These are phyloP conservation scores for Botrytis squamosa DNA, from an alignment of 2,329 filamentous ascomycete genomes.

Conservation along the genomic window DNA sequence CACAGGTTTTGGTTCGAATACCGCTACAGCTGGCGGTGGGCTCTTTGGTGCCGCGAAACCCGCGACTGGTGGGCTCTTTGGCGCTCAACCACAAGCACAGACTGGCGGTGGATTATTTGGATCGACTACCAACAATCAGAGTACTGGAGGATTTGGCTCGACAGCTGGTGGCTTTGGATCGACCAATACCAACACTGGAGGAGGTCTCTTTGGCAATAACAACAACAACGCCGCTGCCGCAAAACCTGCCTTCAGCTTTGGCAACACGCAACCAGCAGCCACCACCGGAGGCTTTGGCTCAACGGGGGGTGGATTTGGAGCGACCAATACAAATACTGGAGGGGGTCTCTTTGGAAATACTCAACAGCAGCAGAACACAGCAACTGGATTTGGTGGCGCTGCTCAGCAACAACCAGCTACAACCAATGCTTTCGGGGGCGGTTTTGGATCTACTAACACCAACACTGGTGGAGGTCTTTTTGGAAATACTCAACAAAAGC, in stretches of 20 bases:
- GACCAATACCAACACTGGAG: constrained; percentile 35
- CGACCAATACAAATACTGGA: constrained; percentile 22
- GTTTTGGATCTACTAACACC: constrained; percentile 31
- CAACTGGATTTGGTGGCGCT: constrained; percentile 39
- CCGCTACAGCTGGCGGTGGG: constrained; percentile 37
- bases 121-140: constrained; percentile 28
- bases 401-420: constrained; percentile 44
- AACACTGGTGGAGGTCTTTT: constrained; percentile 41
- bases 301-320: constrained; percentile 32
- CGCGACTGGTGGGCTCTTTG: constrained; percentile 44
- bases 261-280: constrained; percentile 26
- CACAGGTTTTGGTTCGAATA: constrained; percentile 50
- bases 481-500: constrained; percentile 42
- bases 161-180: constrained; percentile 35
- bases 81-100: constrained; percentile 38
- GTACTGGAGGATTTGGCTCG: constrained; percentile 43
- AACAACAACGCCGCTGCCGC: constrained; percentile 41
- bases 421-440: constrained; percentile 42
- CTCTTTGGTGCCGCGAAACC: constrained; percentile 44
- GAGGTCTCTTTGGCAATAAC: constrained; percentile 35
- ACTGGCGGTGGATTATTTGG: constrained; percentile 32
- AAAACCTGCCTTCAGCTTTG: constrained; percentile 41
- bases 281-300: constrained; percentile 34
- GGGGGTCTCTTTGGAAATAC: constrained; percentile 43
- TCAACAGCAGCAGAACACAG: constrained; percentile 35